phyloP scores from a whole-genome alignment of 2,329 filamentous ascomycete genomes.

The Aureobasidium sp. region DNA sequence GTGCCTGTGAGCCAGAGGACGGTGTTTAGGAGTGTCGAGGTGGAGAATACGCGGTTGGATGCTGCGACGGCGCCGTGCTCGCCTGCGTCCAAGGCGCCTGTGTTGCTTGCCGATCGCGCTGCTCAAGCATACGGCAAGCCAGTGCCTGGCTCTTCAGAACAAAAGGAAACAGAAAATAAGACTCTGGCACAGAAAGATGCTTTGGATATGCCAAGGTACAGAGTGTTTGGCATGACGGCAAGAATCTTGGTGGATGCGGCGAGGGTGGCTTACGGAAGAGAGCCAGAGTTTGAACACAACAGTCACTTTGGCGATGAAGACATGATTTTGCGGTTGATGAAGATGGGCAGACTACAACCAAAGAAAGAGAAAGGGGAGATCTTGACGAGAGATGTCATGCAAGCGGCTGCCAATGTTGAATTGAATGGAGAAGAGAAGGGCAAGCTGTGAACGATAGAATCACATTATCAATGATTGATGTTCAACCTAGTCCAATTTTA shows the following conservation, averaged over 20 bases:
- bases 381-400: constrained; percentile 29
- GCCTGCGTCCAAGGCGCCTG: not conserved
- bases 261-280: constrained; percentile 68
- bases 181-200: constrained; percentile 15
- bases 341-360: constrained; percentile 47
- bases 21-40: constrained; percentile 9
- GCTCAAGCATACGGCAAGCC: not conserved
- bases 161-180: constrained; percentile 29
- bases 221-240: constrained; percentile 93
- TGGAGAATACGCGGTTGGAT: constrained; percentile 6
- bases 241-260: constrained; percentile 83
- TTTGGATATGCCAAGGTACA: constrained; percentile 43
- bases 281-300: constrained; percentile 75
- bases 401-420: constrained; percentile 2
- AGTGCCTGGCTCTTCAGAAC: constrained; percentile 20
- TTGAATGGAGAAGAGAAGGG: not conserved
- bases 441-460: not conserved
- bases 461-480: too few relatives aligned
- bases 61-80: constrained; percentile 9
- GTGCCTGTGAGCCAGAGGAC: constrained; percentile 56
- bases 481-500: too few relatives aligned
- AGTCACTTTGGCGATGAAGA: constrained; percentile 57
- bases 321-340: constrained; percentile 50
- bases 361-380: constrained; percentile 41
- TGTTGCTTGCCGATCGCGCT: not conserved